Evolutionary conservation across 257 asterid genomes (phyloP).

Genomic region (Nicotiana knightiana): DNA sequence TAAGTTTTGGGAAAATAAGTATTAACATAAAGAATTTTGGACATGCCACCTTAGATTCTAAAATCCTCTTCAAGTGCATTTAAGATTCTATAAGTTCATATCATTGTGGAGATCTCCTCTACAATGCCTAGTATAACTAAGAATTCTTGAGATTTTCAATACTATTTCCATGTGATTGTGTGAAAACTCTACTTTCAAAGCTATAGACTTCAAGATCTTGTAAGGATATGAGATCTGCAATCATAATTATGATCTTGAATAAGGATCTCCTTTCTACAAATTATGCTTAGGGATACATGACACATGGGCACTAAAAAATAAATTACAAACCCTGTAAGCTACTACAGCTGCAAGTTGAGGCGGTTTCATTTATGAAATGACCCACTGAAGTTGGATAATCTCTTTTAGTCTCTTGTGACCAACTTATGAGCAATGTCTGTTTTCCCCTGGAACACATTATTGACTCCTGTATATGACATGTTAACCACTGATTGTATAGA

Average conservation of each 20-base stretch:
- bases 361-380: neutral
- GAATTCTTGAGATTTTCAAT: constrained; percentile 1
- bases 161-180: neutral
- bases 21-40: neutral
- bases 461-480: neutral
- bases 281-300: neutral
- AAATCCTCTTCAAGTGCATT: neutral
- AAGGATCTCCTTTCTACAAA: neutral
- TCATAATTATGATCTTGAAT: neutral
- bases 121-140: neutral
- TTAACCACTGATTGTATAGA: neutral
- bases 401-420: neutral
- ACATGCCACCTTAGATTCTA: neutral
- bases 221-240: neutral
- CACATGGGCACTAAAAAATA: neutral
- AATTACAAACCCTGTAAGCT: neutral
- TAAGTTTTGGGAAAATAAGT: neutral
- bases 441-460: neutral
- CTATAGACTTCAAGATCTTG: neutral
- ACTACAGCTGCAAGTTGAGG: neutral
- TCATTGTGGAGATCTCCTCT: neutral
- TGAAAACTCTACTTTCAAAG: neutral
- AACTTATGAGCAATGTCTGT: neutral
- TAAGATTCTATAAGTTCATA: neutral
- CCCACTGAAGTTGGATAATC: neutral